Conservation (phyloP, 2,329 filamentous ascomycete genomes). For the Hypoxylon sp. region DNA sequence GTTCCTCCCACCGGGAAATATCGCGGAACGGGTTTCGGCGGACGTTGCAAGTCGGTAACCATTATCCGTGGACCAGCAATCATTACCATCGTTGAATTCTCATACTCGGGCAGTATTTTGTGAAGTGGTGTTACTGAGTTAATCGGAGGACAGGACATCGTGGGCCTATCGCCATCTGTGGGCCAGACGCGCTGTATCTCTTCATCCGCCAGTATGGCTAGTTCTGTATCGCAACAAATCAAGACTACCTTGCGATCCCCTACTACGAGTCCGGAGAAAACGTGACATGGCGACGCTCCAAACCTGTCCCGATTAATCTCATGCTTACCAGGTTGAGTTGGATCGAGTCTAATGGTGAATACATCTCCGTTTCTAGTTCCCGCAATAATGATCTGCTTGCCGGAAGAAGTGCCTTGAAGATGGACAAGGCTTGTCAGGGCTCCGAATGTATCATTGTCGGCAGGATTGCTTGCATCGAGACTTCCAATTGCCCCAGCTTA, state of each 20-base stretch:
- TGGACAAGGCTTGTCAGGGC: constrained; percentile 61
- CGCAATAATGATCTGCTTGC: constrained; percentile 53
- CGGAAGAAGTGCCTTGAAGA: constrained; percentile 44
- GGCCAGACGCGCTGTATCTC: constrained; percentile 63
- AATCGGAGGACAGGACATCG: constrained; percentile 60
- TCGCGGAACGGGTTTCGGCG: constrained; percentile 49
- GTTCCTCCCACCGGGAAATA: constrained; percentile 54
- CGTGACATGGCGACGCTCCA: constrained; percentile 48
- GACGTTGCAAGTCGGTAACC: constrained; percentile 62
- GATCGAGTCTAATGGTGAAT: constrained; percentile 53
- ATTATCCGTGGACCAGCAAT: constrained; percentile 63
- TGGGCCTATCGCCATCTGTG: constrained; percentile 62
- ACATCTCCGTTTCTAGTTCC: constrained; percentile 67
- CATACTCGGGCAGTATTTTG: constrained; percentile 55
- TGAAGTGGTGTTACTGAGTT: constrained; percentile 60
- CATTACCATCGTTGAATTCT: constrained; percentile 61
- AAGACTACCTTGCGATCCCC: constrained; percentile 60
- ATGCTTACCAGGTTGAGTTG: constrained; percentile 31
- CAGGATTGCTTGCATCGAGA: constrained; percentile 4
- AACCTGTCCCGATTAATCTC: constrained; percentile 41
- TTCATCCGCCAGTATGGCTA: constrained; percentile 47
- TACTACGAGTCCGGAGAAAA: constrained; percentile 47
- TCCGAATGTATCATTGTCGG: constrained; percentile 49
- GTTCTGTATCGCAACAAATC: constrained; percentile 52
- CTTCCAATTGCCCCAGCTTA: constrained; percentile 4